These are phyloP conservation scores for Juglanconis oblonga DNA, from an alignment of 2,329 filamentous ascomycete genomes.

Conservation along the genomic window DNA sequence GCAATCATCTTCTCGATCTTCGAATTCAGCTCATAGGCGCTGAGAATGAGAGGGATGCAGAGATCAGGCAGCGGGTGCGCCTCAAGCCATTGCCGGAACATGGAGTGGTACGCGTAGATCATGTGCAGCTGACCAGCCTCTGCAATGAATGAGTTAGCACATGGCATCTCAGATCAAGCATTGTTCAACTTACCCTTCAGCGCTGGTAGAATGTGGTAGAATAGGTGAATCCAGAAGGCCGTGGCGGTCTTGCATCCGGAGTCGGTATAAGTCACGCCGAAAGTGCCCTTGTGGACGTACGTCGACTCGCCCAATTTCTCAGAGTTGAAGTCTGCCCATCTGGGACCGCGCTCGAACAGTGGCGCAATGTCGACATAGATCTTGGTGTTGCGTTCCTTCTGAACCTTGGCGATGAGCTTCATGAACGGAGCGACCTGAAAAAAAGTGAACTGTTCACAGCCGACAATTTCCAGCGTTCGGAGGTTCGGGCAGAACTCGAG, in stretches of 20 bases:
- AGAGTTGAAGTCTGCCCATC: neutral
- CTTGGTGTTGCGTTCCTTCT: neutral
- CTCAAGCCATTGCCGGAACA: constrained; percentile 11
- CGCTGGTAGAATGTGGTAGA: constrained; percentile 11
- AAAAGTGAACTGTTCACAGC: constrained; percentile 9
- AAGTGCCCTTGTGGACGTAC: constrained; percentile 6
- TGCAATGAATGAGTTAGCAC: neutral
- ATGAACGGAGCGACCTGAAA: constrained; percentile 5
- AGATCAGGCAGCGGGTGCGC: constrained; percentile 3
- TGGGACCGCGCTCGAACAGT: neutral
- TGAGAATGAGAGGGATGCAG: neutral
- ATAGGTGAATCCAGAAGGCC: constrained; percentile 1
- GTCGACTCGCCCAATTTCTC: neutral
- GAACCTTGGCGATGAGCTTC: neutral
- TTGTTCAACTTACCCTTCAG: constrained; percentile 3
- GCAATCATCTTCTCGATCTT: neutral
- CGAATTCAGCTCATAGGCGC: neutral
- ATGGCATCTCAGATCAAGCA: neutral
- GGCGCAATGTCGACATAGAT: constrained; percentile 10
- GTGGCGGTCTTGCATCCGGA: constrained; percentile 8
- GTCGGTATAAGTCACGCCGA: constrained; percentile 7
- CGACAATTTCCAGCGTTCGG: constrained; percentile 3
- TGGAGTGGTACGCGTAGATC: neutral
- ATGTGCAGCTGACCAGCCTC: constrained; percentile 11
- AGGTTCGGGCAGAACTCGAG: constrained; percentile 11